These are phyloP conservation scores for Nemophila menziesii DNA, from an alignment of 257 asterid genomes.

Conservation along the genomic window DNA sequence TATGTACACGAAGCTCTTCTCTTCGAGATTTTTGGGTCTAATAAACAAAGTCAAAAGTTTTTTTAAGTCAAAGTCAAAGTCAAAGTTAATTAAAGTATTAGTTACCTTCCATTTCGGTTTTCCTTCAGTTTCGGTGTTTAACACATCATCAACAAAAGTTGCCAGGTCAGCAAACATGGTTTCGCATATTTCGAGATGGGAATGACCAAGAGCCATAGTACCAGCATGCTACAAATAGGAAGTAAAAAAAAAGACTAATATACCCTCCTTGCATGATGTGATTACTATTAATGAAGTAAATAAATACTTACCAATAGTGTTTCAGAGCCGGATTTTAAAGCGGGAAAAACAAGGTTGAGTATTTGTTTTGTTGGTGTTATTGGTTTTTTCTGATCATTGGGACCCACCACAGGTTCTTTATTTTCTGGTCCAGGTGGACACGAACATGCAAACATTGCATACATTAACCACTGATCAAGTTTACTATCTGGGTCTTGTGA, in stretches of 20 bases:
- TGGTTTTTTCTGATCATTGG: too few species aligned
- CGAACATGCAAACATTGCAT: conserved; percentile 95
- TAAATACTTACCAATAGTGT: conserved; percentile 62
- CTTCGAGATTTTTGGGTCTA: conserved; percentile 97
- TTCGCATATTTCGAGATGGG: conserved; percentile 93
- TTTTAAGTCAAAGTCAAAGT: too few species aligned
- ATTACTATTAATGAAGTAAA: too few species aligned
- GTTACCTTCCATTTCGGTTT: conserved; percentile 99
- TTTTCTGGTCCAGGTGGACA: conserved; percentile 78
- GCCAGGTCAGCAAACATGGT: conserved; percentile 96
- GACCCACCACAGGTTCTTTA: conserved; percentile 83
- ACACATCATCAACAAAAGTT: conserved; percentile 83
- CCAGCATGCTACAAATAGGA: conserved; percentile 66
- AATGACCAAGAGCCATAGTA: conserved; percentile 99
- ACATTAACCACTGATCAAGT: conserved; percentile 98
- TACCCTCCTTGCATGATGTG: conserved; percentile 6
- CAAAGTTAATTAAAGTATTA: too few species aligned
- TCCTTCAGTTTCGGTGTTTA: conserved; percentile 91
- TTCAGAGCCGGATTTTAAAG: conserved; percentile 93
- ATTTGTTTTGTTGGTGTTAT: conserved; percentile 83
- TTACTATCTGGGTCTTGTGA: conserved; percentile 91
- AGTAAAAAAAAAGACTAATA: conserved; percentile 6
- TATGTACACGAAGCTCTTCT: conserved; percentile 86
- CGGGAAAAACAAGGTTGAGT: conserved; percentile 88
- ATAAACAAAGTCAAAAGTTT: conserved; percentile 21